Evolutionary conservation across 768 basidiomycete genomes (phyloP), one percentile per base, ranked within the genome.

Genomic region (Boletus vinaceobasis): DNA sequence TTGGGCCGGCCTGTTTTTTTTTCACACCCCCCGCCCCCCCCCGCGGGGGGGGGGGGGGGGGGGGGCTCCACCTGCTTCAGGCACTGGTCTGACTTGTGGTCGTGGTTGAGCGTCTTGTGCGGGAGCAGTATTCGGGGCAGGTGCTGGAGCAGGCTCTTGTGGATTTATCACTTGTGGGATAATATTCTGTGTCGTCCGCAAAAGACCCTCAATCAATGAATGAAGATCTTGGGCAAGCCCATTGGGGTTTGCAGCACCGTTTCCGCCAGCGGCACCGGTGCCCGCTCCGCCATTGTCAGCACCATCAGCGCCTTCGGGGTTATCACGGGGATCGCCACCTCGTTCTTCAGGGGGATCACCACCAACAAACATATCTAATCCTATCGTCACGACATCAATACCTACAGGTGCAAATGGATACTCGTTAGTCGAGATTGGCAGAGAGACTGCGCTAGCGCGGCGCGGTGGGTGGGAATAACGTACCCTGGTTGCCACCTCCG

Each of bases 351-450:
- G 56, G 4, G 55, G 57, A 13, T 61, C 50, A 38, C 60, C 62
- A 42, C 60, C 64, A 9, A 75, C 56, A 52, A 75, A 68, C 63
- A 77, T 71, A 51, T 77, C 75, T 29, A 77, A 58, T n/a, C 76
- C 75, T 48, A 77, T 70, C 19, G 75, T 74, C 26, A 77, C 4
- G 6, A 73, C 55, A 40, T 70, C 68, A 1, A 63, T 48, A 50
- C 52, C 70, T 57, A 27, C 13, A 40, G 27, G 42, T 5, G 8
- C 33, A 54, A 58, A 53, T 0, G 48, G 5, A 39, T 46, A 26
- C 58, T 61, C 61, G 27, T 69, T 50, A 53, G 61, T 56, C 26
- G 53, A 67, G 54, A 15, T 60, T 47, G 49, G 65, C 17, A 62
- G 61, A 55, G 15, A 31, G 19, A 57, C 42, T 56, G 58, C 46